phyloP scores from a whole-genome alignment of 495 filamentous ascomycete species.

The Pyronema domesticum region DNA sequence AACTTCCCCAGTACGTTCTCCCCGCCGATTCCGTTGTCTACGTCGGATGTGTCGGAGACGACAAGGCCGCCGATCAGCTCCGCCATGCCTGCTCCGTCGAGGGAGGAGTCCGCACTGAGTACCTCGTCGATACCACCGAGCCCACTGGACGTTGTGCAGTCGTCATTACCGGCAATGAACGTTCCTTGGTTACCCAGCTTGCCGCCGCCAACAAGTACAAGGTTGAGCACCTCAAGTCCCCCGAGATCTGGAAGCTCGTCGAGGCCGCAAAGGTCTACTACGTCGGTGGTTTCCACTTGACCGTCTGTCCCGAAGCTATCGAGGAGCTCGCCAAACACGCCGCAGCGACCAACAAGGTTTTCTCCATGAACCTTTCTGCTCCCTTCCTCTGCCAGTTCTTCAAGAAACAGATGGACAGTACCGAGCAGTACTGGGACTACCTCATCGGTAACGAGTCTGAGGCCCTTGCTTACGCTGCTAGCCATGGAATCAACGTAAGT shows the following conservation, averaged over 20 bases:
- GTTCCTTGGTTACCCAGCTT: conserved; percentile 86
- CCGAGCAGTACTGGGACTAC: conserved; percentile 84
- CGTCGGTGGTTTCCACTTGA: conserved; percentile 78
- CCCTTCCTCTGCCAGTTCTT: conserved; percentile 96
- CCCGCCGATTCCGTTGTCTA: conserved; percentile 72
- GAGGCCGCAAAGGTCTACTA: conserved; percentile 79
- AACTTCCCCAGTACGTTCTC: conserved; percentile 55
- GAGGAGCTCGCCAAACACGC: conserved; percentile 79
- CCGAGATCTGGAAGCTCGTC: conserved; percentile 76
- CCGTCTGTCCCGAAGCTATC: conserved; percentile 78
- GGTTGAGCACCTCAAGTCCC: conserved; percentile 77
- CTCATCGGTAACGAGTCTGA: conserved; percentile 95
- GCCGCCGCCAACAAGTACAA: conserved; percentile 95
- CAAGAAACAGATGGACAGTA: conserved; percentile 79
- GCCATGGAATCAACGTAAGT: conserved; percentile 40
- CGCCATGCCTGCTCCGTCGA: conserved; percentile 48
- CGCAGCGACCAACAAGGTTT: conserved; percentile 69
- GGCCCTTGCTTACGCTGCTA: conserved; percentile 65
- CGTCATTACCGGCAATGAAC: conserved; percentile 86
- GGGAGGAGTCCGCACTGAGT: conserved; percentile 77
- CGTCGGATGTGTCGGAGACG: conserved; percentile 79
- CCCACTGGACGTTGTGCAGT: conserved; percentile 90
- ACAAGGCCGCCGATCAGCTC: conserved; percentile 78
- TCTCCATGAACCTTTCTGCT: conserved; percentile 76
- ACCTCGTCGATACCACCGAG: conserved; percentile 63